Evolutionary conservation across 768 basidiomycete genomes (phyloP), one percentile per base, ranked within the genome.

Genomic region (Boletus patriciae): DNA sequence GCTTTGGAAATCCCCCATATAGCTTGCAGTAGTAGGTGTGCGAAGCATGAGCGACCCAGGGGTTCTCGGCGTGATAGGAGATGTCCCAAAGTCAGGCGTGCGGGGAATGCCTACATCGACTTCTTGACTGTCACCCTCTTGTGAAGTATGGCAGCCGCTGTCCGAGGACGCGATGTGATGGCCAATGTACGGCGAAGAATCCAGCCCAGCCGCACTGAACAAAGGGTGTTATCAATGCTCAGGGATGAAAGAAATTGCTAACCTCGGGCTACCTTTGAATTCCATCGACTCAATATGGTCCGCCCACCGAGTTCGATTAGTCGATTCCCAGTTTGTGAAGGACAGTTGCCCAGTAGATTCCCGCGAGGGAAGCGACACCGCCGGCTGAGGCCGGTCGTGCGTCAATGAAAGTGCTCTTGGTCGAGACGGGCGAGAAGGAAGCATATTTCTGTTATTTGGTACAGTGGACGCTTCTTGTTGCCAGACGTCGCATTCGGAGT

Each of bases 31-130:
- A 13, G 76, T 77, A 2, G 79, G 85, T 25, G 84, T 83, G 44
- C 72, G 68, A 52, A 80, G 81, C 64, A 79, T 80, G 33, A 74
- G 65, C 13, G 80, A 77, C 31, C 74, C 78, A 37, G 79, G 74
- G 9, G 78, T 82, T 63, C 75, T 79, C 10, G 81, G 81, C 3
- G 79, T 84, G 46, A 79, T 70, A 33, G 80, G 81, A 18, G 80
- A 81, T 61, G 72, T 66, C 19, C 72, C 81, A 31, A 81, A 71
- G 31, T 74, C 76, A 8, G 79, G 81, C 27, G 77, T 83, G 13
- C 66, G 67, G 15, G 76, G 74, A 49, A 80, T 66, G 50, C 70
- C 46, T 38, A 50, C 25, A 52, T 60, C 78, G 13, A 80, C 53
- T 49, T 78, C 80, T 50, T 77, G 76, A 41, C 54, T 66, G 19